Base-by-base conservation (phyloP, 139 green algal species). In the Coelastrella sp. region DNA sequence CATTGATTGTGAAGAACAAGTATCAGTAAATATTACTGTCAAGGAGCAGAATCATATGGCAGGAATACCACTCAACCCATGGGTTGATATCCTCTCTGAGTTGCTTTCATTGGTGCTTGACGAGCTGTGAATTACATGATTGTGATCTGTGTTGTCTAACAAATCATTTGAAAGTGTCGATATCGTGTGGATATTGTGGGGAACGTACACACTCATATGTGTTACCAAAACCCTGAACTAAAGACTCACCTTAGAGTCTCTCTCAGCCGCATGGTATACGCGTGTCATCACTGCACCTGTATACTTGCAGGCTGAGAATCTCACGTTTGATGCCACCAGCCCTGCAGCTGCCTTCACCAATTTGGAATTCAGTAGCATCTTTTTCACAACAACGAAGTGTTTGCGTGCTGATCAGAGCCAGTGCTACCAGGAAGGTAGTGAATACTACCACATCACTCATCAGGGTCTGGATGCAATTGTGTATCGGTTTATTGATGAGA, bases 401-500 rank as follows among this genome's bases (percentile, higher is more conserved):
- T 38, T 86, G 51, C 50, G 67, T 3, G 4, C 41, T 25, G 80
- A 80, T 53, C n/a, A 79, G 66, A 60, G 32, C 51, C 25, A 6
- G 13, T 86, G 80, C 51, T 66, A 72, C 27, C 67, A 17, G 7
- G 3, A 68, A 51, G 32, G 43, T 4, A 37, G 5, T 32, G 48
- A 32, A 5, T 79, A 27, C 13, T 66, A 66, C 13, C 48, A 45
- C 11, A 37, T 89, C 15, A 84, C 79, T 11, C 79, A 89, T 79
- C 41, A 48, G 0, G 85, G 85, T 15, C 57, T 89, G 30, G 85
- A 80, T 53, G 79, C 79, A 60, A 86, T 89, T 59, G 80, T 89
- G 27, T 19, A 3, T 4, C 78, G 85, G 11, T 86, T 51, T 38
- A 89, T 89, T 30, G 78, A 84, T 11, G 3, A 76, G 40, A 63